Evolutionary conservation across 305 asterid species (phyloP).

Genomic region (Fraxinus angustifolia): DNA sequence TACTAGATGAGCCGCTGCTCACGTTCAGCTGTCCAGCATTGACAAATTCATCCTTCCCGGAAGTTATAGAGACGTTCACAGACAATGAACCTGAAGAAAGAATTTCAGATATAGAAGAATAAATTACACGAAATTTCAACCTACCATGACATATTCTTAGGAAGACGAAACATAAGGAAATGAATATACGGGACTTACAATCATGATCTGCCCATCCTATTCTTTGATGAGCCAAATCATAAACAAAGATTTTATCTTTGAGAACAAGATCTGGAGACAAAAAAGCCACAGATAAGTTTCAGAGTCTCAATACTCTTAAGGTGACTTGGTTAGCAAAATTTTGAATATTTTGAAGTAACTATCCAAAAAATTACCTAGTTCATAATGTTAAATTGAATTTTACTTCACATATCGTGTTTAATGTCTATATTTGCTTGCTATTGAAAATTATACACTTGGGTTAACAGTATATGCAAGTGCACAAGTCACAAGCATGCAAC

Average conservation of each 20-base stretch:
- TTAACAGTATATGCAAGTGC: neutral
- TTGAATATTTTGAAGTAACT: neutral
- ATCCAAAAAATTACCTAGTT: neutral
- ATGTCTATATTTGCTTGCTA: neutral
- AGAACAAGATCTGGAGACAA: slow-evolving; percentile 60
- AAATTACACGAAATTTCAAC: neutral
- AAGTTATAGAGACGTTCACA: slow-evolving; percentile 79
- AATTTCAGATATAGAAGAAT: neutral
- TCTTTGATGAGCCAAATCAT: slow-evolving; percentile 56
- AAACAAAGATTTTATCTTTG: slow-evolving; percentile 62
- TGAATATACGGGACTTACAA: slow-evolving; percentile 44
- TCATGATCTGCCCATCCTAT: slow-evolving; percentile 70
- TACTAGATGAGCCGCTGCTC: slow-evolving; percentile 50
- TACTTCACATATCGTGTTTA: neutral
- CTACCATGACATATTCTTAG: too few relatives aligned
- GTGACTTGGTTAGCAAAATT: neutral
- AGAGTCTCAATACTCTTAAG: neutral
- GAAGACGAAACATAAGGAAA: neutral
- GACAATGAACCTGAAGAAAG: slow-evolving; percentile 60
- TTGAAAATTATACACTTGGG: neutral
- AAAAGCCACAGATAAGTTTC: slow-evolving; percentile 10
- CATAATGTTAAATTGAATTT: neutral
- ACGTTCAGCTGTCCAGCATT: slow-evolving; percentile 69
- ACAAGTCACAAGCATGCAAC: neutral
- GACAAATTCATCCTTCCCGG: slow-evolving; percentile 69